phyloP scores from a whole-genome alignment of 1,284 basidiomycete species.

The Sporisorium scitamineum region DNA sequence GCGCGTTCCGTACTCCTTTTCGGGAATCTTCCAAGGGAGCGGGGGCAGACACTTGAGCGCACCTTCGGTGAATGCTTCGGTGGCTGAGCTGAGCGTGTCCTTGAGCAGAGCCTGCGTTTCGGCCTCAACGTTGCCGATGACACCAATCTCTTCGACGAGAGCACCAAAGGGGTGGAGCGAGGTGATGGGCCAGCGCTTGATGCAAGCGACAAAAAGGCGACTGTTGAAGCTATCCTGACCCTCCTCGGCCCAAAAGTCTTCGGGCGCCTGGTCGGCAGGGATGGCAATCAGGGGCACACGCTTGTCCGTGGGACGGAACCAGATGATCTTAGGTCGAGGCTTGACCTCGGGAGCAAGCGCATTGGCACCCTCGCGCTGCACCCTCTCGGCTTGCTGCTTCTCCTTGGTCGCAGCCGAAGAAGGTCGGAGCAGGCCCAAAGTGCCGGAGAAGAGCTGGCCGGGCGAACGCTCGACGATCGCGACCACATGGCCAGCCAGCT shows the following conservation, averaged over 20 bases:
- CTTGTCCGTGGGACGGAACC: slow-evolving; percentile 99
- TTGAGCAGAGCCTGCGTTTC: slow-evolving; percentile 97
- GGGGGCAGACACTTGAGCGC: slow-evolving; percentile 97
- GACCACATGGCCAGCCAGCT: slow-evolving; percentile 89
- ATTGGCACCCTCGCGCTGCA: slow-evolving; percentile 89
- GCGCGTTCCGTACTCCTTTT: slow-evolving; percentile 86
- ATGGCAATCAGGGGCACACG: slow-evolving; percentile 98
- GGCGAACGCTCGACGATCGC: slow-evolving; percentile 99
- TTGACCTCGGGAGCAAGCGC: slow-evolving; percentile 77
- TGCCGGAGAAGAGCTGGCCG: slow-evolving; percentile 97
- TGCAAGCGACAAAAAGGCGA: slow-evolving; percentile 95
- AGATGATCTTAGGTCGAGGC: slow-evolving; percentile 94
- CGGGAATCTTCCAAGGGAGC: slow-evolving; percentile 92
- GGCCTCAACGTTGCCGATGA: slow-evolving; percentile 97
- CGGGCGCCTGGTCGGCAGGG: slow-evolving; percentile 93
- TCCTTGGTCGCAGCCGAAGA: slow-evolving; percentile 98
- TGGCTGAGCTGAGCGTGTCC: slow-evolving; percentile 81
- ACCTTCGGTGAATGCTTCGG: slow-evolving; percentile 72
- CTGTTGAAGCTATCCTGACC: slow-evolving; percentile 82
- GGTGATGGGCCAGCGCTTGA: slow-evolving; percentile 88
- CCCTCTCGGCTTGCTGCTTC: slow-evolving; percentile 97
- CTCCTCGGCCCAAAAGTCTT: slow-evolving; percentile 93
- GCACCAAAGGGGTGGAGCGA: slow-evolving; percentile 99
- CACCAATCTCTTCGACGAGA: slow-evolving; percentile 95
- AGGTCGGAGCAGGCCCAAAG: slow-evolving; percentile 91